These are phyloP conservation scores for Fusarium robinianum DNA, from an alignment of 2,329 filamentous ascomycete genomes.

Conservation along the genomic window DNA sequence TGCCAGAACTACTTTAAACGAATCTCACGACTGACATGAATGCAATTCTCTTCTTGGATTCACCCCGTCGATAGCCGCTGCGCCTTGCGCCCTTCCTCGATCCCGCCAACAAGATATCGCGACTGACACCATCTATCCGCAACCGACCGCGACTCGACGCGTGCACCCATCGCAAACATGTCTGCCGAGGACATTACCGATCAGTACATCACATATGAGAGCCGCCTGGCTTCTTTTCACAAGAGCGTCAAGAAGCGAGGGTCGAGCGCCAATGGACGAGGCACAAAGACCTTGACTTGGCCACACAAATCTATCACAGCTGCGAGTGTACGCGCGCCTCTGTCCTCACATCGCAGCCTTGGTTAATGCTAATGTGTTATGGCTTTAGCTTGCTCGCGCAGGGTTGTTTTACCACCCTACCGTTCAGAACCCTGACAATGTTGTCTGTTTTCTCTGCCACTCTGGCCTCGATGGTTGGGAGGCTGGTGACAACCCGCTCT, in stretches of 20 bases:
- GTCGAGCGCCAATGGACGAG: constrained; percentile 62
- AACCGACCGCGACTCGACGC: constrained; percentile 27
- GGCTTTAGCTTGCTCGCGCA: constrained; percentile 79
- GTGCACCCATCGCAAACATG: constrained; percentile 36
- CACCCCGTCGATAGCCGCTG: constrained; percentile 4
- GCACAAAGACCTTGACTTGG: constrained; percentile 69
- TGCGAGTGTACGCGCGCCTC: constrained; percentile 37
- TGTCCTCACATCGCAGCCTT: constrained; percentile 6
- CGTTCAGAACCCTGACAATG: constrained; percentile 79
- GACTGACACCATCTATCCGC: constrained; percentile 21
- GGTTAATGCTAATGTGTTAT: constrained; percentile 29
- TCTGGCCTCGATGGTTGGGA: constrained; percentile 93
- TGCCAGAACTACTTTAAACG: constrained; percentile 8
- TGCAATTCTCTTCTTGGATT: constrained; percentile 20
- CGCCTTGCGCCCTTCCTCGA: constrained; percentile 14
- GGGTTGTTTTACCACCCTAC: constrained; percentile 89
- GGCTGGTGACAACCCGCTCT: constrained; percentile 77
- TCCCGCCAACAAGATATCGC: constrained; percentile 24
- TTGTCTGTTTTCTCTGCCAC: constrained; percentile 83
- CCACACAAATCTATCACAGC: constrained; percentile 61
- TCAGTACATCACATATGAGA: constrained; percentile 67
- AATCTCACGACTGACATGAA: constrained; percentile 26
- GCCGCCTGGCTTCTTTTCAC: constrained; percentile 81
- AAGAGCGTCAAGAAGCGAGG: constrained; percentile 68
- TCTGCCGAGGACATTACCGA: constrained; percentile 47